Percentiles rank a stretch among this genome's conserved stretches.
Conservation (phyloP, 306 rosid species). For the Medicago arabica region DNA sequence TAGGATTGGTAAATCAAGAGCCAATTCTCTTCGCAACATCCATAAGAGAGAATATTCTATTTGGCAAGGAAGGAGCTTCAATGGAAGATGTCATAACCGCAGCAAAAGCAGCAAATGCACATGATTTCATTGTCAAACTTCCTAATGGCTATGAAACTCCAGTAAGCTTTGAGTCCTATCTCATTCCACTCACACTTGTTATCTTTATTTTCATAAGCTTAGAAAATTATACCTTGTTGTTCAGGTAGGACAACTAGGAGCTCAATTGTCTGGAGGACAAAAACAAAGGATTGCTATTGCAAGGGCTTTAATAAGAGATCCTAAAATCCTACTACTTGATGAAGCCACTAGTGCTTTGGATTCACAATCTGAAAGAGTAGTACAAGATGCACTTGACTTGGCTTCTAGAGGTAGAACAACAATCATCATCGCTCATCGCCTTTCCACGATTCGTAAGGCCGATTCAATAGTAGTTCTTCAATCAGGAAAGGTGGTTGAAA, state of each 20-base stretch:
- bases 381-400: slow-evolving; percentile 75
- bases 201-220: slow-evolving; percentile 3
- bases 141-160: slow-evolving; percentile 74
- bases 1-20: slow-evolving; percentile 89
- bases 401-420: slow-evolving; percentile 85
- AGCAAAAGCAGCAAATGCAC: slow-evolving; percentile 85
- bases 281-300: slow-evolving; percentile 94
- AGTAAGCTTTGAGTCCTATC: slow-evolving; percentile 49
- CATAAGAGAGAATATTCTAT: slow-evolving; percentile 73
- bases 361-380: slow-evolving; percentile 71
- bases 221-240: background rate
- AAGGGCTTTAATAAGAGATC: slow-evolving; percentile 76
- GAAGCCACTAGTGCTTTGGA: slow-evolving; percentile 96
- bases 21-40: slow-evolving; percentile 85
- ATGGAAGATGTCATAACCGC: slow-evolving; percentile 60
- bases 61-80: slow-evolving; percentile 80
- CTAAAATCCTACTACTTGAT: slow-evolving; percentile 77
- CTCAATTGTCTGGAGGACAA: slow-evolving; percentile 86
- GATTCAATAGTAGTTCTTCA: slow-evolving; percentile 71
- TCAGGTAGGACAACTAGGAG: slow-evolving; percentile 85
- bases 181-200: slow-evolving; percentile 1
- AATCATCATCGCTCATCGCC: slow-evolving; percentile 77
- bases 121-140: slow-evolving; percentile 72
- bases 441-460: slow-evolving; percentile 69
- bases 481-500: slow-evolving; percentile 73